A percentile compares a stretch with the other conserved stretches of the same genome.
Conservation (phyloP, 805 yeast genomes). For the Ogataea paraovalis region DNA sequence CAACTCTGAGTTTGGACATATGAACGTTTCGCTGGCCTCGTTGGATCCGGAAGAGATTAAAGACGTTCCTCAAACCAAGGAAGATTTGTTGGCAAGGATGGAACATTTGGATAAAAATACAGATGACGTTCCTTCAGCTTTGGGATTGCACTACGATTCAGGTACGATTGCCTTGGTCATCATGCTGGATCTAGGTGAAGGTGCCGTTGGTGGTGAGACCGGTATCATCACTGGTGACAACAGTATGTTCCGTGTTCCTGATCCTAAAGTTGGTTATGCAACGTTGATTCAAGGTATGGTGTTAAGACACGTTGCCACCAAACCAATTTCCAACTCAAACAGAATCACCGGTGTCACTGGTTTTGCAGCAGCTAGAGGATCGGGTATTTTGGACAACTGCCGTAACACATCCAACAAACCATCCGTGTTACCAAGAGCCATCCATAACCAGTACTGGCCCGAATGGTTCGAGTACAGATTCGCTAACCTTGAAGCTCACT, state of each 20-base stretch:
- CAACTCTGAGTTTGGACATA: slow-evolving; percentile 51
- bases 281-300: slow-evolving; percentile 45
- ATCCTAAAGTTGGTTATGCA: slow-evolving; percentile 43
- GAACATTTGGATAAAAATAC: slow-evolving; percentile 24
- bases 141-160: slow-evolving; percentile 45
- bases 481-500: slow-evolving; percentile 24
- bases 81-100: slow-evolving; percentile 14
- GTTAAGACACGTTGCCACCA: slow-evolving; percentile 43
- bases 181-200: slow-evolving; percentile 44
- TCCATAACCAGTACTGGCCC: slow-evolving; percentile 30
- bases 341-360: slow-evolving; percentile 32
- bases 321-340: slow-evolving; percentile 35
- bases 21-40: slow-evolving; percentile 41
- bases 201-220: slow-evolving; percentile 50
- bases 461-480: slow-evolving; percentile 34
- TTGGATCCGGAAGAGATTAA: slow-evolving; percentile 16
- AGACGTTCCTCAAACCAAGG: slow-evolving; percentile 10
- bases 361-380: slow-evolving; percentile 24
- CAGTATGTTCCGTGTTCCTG: slow-evolving; percentile 28
- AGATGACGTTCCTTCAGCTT: slow-evolving; percentile 39
- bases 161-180: slow-evolving; percentile 46
- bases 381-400: slow-evolving; percentile 28
- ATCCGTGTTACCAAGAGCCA: slow-evolving; percentile 30
- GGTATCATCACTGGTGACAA: slow-evolving; percentile 41
- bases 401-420: slow-evolving; percentile 30